Percentiles rank a stretch among this genome's conserved stretches.
These are phyloP conservation scores for Calcarisporium arbuscula DNA, from an alignment of 2,329 filamentous ascomycete species.

Conservation along the genomic window DNA sequence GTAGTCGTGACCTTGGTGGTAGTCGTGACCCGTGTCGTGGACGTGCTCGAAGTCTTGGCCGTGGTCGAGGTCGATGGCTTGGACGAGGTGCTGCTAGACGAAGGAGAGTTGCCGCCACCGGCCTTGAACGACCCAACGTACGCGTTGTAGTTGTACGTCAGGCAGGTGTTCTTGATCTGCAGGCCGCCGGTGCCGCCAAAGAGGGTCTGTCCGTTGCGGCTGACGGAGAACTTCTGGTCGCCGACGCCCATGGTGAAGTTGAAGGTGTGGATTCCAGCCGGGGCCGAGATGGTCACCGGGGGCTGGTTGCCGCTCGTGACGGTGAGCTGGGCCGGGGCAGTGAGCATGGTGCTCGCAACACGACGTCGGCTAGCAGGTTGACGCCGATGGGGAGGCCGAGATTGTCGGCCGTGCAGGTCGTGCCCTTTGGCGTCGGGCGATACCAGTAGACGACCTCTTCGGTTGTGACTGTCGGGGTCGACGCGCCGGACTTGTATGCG, in stretches of 20 bases:
- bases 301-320: conserved; percentile 9
- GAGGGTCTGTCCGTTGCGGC: conserved; percentile 3
- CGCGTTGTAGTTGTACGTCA: conserved; percentile 11
- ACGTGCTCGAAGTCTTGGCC: no score
- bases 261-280: conserved; percentile 9
- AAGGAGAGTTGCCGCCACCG: no score
- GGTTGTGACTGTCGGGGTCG: conserved; percentile 6
- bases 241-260: conserved; percentile 14
- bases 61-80: no score
- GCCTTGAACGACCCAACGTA: conserved; percentile 12
- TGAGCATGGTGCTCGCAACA: conserved; percentile 12
- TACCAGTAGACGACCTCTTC: conserved; percentile 17
- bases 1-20: no score
- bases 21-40: no score
- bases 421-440: conserved; percentile 10
- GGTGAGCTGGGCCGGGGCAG: conserved; percentile 8
- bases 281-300: conserved; percentile 6
- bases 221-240: conserved; percentile 9
- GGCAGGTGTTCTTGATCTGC: conserved; percentile 7
- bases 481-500: conserved; percentile 10
- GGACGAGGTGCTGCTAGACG: no score
- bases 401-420: conserved; percentile 8
- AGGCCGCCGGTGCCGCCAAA: conserved; percentile 7
- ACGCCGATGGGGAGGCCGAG: conserved; percentile 8
- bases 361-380: conserved; percentile 11